A percentile compares a stretch with the other conserved stretches of the same genome.
These are phyloP conservation scores for Dactylellina drechsleri DNA, from an alignment of 2,329 filamentous ascomycete genomes.

Conservation along the genomic window DNA sequence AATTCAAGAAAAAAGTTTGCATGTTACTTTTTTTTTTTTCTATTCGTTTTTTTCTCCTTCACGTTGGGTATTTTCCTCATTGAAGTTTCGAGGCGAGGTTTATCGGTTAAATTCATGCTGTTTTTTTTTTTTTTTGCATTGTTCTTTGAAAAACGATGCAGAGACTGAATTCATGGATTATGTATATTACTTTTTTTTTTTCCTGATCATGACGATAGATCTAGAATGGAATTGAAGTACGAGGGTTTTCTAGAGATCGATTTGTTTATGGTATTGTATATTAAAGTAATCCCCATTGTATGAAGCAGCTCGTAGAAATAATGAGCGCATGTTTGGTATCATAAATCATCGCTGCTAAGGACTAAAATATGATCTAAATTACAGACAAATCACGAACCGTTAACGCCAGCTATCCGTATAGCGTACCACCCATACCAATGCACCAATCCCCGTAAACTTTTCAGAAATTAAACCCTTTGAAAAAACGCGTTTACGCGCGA, in stretches of 20 bases:
- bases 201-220: slow-evolving; percentile 20
- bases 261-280: not conserved
- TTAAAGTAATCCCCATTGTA: no score
- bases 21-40: not conserved
- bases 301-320: no score
- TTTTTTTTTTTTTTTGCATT: not conserved
- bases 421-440: no score
- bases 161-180: slow-evolving; percentile 15
- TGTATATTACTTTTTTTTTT: slow-evolving; percentile 29
- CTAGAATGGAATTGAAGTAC: slow-evolving; percentile 40
- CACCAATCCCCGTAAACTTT: no score
- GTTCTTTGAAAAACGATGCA: not conserved
- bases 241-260: not conserved
- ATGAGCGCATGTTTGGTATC: no score
- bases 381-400: no score
- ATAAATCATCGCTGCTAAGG: no score
- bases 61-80: not conserved
- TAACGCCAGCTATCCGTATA: no score
- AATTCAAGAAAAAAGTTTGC: not conserved
- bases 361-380: no score
- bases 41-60: not conserved
- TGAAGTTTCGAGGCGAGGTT: no score
- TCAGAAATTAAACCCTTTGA: no score
- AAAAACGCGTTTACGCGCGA: no score
- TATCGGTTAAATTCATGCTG: not conserved